Percentiles rank a stretch among this genome's conserved stretches.
Evolutionary conservation across 495 filamentous ascomycete species (phyloP).

Genomic region (Penicillium psychrofluorescens): DNA sequence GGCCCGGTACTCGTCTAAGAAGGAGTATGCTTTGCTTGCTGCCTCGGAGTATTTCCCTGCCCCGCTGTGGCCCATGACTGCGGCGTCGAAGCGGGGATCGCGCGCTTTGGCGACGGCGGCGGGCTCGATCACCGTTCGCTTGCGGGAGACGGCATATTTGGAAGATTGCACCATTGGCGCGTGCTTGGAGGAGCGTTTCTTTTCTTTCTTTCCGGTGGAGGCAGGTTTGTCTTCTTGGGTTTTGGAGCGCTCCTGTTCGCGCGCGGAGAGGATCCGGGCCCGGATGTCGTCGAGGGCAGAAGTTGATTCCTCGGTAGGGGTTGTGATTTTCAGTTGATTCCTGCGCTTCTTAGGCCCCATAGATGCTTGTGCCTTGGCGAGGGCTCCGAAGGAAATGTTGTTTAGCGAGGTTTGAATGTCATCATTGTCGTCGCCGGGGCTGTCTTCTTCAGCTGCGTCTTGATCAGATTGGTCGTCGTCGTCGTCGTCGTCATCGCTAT

Average conservation of each 20-base stretch:
- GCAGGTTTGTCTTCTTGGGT: conserved; percentile 25
- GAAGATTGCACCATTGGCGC: conserved; percentile 74
- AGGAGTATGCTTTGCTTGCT: conserved; percentile 65
- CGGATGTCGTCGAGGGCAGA: conserved; percentile 33
- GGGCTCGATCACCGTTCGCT: conserved; percentile 60
- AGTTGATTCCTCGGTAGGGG: conserved; percentile 1
- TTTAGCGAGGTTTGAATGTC: conserved; percentile 34
- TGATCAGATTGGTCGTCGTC: conserved; percentile 14
- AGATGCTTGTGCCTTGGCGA: conserved; percentile 76
- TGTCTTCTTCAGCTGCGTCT: conserved; percentile 12
- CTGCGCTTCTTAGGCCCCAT: conserved; percentile 40
- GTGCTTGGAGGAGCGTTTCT: conserved; percentile 69
- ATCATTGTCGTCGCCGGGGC: conserved; percentile 18
- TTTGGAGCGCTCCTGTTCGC: conserved; percentile 32
- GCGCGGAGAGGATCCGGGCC: conserved; percentile 32
- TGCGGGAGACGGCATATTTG: conserved; percentile 74
- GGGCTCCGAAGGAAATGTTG: conserved; percentile 74
- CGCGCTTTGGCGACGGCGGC: conserved; percentile 39
- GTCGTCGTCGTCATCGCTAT: conserved; percentile 14
- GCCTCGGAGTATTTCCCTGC: conserved; percentile 33
- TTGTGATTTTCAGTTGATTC: conserved; percentile 5
- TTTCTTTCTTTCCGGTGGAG: conserved; percentile 29
- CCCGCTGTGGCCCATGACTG: conserved; percentile 30
- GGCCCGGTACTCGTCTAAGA: conserved; percentile 77
- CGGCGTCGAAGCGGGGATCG: conserved; percentile 83